A percentile compares a stretch with the other conserved stretches of the same genome.
Conservation (phyloP, 176 grass and related monocot genomes). For the Thalia dealbata region DNA sequence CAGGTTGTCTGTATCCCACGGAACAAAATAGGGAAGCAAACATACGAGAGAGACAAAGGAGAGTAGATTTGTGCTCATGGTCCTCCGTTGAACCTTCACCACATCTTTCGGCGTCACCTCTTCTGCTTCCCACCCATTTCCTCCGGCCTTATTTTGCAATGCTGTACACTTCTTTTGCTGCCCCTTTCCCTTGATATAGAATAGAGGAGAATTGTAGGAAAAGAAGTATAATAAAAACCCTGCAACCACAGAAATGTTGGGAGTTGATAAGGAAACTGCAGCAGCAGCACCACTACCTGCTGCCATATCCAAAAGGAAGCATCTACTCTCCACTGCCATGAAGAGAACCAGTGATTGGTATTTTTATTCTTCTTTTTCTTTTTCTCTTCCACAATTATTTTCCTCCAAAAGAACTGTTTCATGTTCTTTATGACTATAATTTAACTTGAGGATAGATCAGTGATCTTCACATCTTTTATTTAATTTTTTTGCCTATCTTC, state of each 20-base stretch:
- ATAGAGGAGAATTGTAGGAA: background rate
- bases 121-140: slow-evolving; percentile 2
- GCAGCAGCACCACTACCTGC: background rate
- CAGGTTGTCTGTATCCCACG: background rate
- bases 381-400: background rate
- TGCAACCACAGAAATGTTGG: slow-evolving; percentile 14
- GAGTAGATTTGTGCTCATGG: background rate
- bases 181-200: slow-evolving; percentile 14
- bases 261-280: slow-evolving; percentile 27
- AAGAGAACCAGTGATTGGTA: slow-evolving; percentile 66
- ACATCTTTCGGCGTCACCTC: slow-evolving; percentile 31
- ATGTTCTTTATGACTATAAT: background rate
- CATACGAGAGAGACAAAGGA: slow-evolving; percentile 4
- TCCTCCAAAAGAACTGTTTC: no score
- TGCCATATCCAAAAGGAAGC: slow-evolving; percentile 28
- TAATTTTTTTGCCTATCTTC: background rate
- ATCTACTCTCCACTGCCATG: slow-evolving; percentile 43
- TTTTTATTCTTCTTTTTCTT: background rate
- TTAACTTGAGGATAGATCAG: no score
- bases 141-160: background rate
- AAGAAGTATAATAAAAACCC: slow-evolving; percentile 2
- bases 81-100: slow-evolving; percentile 27
- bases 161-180: slow-evolving; percentile 16
- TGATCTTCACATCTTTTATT: background rate
- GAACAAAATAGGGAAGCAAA: background rate